Percentiles rank a stretch among this genome's conserved stretches.
Evolutionary conservation across 2,329 filamentous ascomycete species (phyloP).

Genomic region (Aspergillus jensenii): DNA sequence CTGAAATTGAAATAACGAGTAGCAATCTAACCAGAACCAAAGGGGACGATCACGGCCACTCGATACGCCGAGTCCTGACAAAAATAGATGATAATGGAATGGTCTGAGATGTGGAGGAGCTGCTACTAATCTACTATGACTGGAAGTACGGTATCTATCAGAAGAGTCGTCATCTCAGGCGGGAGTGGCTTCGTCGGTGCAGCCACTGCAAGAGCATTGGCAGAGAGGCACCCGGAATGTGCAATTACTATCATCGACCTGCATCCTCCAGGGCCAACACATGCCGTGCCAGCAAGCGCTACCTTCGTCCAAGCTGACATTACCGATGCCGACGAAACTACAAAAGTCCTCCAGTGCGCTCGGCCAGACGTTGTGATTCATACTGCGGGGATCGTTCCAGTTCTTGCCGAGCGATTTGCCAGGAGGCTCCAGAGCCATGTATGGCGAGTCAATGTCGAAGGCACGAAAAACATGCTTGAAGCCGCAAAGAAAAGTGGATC

Average conservation of each 20-base stretch:
- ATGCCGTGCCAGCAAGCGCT: conserved; percentile 26
- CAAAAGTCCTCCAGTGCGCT: conserved; percentile 37
- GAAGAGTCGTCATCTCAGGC: conserved; percentile 37
- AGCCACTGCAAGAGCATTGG: conserved; percentile 37
- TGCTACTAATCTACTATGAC: conserved; percentile 10
- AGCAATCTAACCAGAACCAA: not conserved
- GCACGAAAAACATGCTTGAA: conserved; percentile 54
- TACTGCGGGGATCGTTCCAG: conserved; percentile 51
- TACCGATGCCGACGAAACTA: conserved; percentile 27
- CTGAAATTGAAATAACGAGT: not conserved
- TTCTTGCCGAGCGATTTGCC: conserved; percentile 36
- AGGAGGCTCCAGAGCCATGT: conserved; percentile 40
- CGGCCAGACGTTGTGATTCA: conserved; percentile 55
- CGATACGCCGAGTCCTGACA: not conserved
- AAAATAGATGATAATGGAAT: not conserved
- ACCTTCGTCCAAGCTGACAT: conserved; percentile 36
- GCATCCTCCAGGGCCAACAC: conserved; percentile 27
- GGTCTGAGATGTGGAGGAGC: too few species aligned
- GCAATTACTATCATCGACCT: conserved; percentile 39
- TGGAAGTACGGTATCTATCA: conserved; percentile 9
- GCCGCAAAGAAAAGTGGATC: conserved; percentile 46
- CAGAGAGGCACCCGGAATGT: conserved; percentile 37
- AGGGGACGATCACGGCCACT: not conserved
- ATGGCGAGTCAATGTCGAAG: conserved; percentile 54
- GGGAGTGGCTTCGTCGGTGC: conserved; percentile 43